Base-by-base conservation (phyloP, 108 stramenopile species). In the Chaetoceros muelleri region DNA sequence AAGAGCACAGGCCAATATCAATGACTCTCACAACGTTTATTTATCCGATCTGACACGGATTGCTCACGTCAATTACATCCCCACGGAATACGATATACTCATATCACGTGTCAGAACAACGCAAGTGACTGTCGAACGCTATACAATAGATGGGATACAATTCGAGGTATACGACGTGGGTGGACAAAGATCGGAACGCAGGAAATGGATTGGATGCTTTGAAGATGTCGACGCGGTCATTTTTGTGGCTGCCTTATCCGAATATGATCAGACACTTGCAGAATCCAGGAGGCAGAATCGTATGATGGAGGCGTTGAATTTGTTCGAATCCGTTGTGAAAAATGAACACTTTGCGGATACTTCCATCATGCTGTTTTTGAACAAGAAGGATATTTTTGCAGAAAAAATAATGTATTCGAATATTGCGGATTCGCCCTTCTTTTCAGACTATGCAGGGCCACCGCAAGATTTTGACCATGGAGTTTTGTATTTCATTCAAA, bases 171-270 rank as follows among this genome's bases (percentile, higher is more conserved):
- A 96, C 56, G 93, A 94, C 67, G 88, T 94, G 24, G 93, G 93
- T 52, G 90, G 94, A 17, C 87, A 92, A 71, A 65, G 89, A 56
- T 92, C 87, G 0, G 89, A 94, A 60, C 57, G 89, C 27, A 79
- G 87, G 63, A 91, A 94, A 72, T 94, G 94, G 94, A 90, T 95
- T 52, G 85, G 90, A 56, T 89, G 88, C 64, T 94, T 97, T 61
- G 95, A 97, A 64, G 76, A 87, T 25, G 96, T 99, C 34, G 96
- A 95, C 46, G 96, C 96, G n/a, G 95, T 99, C 53, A 96, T 99
- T 60, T 99, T 97, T 70, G 96, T 99, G 25, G 96, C 95, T 2
- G 95, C 96, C 21, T 74, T 99, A 27, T 82, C 79, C 46, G 96
- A 97, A 70, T 99, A 90, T 65, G 95, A 99, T 69, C 98, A 99